These are phyloP conservation scores for Vicia faba DNA, from an alignment of 306 rosid genomes.

Conservation along the genomic window DNA sequence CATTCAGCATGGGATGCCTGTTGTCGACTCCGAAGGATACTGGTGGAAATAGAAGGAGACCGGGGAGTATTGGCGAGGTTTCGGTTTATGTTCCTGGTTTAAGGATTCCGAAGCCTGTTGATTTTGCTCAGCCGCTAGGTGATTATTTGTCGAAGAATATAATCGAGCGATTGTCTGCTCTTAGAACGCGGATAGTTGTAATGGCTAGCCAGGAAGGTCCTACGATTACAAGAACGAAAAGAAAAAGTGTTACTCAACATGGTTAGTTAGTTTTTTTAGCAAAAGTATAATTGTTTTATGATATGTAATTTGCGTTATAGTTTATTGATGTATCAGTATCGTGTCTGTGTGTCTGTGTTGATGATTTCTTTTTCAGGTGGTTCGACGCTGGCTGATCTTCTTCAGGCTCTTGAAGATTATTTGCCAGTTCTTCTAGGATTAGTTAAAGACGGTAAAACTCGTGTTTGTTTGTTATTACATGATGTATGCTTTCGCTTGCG, in stretches of 20 bases:
- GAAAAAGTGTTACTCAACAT: slow-evolving; percentile 82
- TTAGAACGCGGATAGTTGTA: slow-evolving; percentile 89
- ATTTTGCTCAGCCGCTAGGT: slow-evolving; percentile 71
- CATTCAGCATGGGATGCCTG: slow-evolving; percentile 77
- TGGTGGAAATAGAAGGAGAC: slow-evolving; percentile 83
- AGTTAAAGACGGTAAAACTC: slow-evolving; percentile 81
- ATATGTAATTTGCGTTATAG: too few relatives aligned
- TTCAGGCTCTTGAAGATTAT: slow-evolving; percentile 88
- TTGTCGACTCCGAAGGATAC: slow-evolving; percentile 73
- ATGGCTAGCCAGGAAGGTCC: slow-evolving; percentile 98
- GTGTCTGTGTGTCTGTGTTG: slow-evolving; percentile 13
- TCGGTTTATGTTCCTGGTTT: slow-evolving; percentile 95
- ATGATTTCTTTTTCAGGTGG: slow-evolving; percentile 67
- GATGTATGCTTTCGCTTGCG: slow-evolving; percentile 10
- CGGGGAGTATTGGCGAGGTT: slow-evolving; percentile 91
- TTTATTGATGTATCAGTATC: slow-evolving; percentile 41
- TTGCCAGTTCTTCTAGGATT: slow-evolving; percentile 92
- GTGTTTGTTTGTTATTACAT: slow-evolving; percentile 17
- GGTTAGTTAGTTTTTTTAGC: slow-evolving; percentile 54
- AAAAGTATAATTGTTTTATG: slow-evolving; percentile 23
- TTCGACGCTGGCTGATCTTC: slow-evolving; percentile 87
- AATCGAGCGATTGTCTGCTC: slow-evolving; percentile 80
- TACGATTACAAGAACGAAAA: slow-evolving; percentile 85
- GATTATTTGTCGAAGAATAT: slow-evolving; percentile 79
- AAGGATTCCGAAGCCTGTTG: slow-evolving; percentile 90